phyloP scores from a whole-genome alignment of 768 basidiomycete genomes.

The Phlebiopsis flavidoalba region DNA sequence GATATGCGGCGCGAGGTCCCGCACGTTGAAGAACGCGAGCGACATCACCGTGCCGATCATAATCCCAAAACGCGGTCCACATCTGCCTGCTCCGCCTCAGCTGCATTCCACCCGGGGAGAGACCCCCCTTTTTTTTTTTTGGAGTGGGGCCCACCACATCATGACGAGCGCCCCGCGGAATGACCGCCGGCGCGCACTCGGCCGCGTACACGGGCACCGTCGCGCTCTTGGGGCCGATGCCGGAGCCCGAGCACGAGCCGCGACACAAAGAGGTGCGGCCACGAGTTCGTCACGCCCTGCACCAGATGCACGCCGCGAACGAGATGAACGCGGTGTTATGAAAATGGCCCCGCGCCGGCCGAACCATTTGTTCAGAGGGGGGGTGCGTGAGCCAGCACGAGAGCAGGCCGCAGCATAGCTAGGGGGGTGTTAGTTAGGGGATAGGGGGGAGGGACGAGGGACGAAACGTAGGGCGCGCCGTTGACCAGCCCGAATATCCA shows the following conservation, averaged over 20 bases:
- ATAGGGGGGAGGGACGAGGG: neutral
- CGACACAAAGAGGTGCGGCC: slow-evolving; percentile 53
- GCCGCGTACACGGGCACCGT: slow-evolving; percentile 65
- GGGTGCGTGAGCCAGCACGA: slow-evolving; percentile 56
- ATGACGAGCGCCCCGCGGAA: slow-evolving; percentile 86
- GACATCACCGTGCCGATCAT: slow-evolving; percentile 67
- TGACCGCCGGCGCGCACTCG: slow-evolving; percentile 73
- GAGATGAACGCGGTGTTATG: slow-evolving; percentile 38
- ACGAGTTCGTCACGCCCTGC: slow-evolving; percentile 47
- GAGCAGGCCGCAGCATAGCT: slow-evolving; percentile 45
- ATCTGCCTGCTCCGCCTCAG: slow-evolving; percentile 39
- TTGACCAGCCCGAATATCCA: slow-evolving; percentile 78
- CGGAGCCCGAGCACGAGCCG: slow-evolving; percentile 50
- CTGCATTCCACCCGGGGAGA: no score
- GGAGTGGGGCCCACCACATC: slow-evolving; percentile 60
- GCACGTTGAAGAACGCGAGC: slow-evolving; percentile 51
- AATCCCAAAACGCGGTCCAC: slow-evolving; percentile 88
- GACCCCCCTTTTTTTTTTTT: no score
- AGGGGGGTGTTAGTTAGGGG: neutral
- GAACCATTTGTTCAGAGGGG: slow-evolving; percentile 56
- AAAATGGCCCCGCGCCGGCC: slow-evolving; percentile 54
- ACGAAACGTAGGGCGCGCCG: slow-evolving; percentile 43
- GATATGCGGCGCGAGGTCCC: slow-evolving; percentile 37
- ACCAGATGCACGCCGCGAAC: slow-evolving; percentile 48
- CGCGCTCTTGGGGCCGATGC: slow-evolving; percentile 55